phyloP scores from a whole-genome alignment of 2,329 filamentous ascomycete species.

The Botrytis tulipae region DNA sequence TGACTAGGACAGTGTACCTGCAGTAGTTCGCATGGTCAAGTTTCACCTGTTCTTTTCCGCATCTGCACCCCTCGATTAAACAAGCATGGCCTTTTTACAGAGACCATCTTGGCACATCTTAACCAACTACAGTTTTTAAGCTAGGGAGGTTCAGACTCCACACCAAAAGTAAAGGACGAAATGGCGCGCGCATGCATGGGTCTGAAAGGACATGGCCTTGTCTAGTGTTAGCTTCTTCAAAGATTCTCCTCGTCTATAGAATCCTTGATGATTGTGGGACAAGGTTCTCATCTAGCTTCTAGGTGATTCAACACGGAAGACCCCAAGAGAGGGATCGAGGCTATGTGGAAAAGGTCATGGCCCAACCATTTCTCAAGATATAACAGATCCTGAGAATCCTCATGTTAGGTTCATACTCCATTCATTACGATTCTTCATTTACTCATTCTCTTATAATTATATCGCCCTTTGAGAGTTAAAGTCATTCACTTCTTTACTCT shows the following conservation, averaged over 20 bases:
- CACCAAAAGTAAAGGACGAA: constrained; percentile 2
- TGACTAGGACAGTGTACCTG: constrained; percentile 17
- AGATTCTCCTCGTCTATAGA: constrained; percentile 9
- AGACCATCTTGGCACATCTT: background rate
- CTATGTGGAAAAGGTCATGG: constrained; percentile 20
- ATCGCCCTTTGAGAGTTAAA: constrained; percentile 39
- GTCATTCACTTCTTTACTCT: constrained; percentile 48
- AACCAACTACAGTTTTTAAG: constrained; percentile 6
- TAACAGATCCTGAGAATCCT: constrained; percentile 25
- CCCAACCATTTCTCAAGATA: constrained; percentile 19
- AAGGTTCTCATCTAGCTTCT: constrained; percentile 13
- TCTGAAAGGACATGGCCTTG: constrained; percentile 7
- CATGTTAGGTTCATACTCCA: constrained; percentile 5
- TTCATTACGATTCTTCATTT: constrained; percentile 15
- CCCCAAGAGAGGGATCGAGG: constrained; percentile 11
- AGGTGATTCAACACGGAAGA: constrained; percentile 13
- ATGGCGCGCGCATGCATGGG: constrained; percentile 21
- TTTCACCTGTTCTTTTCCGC: constrained; percentile 16
- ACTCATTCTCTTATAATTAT: constrained; percentile 19
- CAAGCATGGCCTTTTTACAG: constrained; percentile 1
- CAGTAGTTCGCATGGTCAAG: constrained; percentile 15
- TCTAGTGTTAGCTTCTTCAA: constrained; percentile 12
- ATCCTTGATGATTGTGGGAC: constrained; percentile 9
- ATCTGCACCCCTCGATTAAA: constrained; percentile 11
- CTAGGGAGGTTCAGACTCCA: background rate